phyloP scores from a whole-genome alignment of 1,284 basidiomycete genomes.

The Blastosporella zonata region DNA sequence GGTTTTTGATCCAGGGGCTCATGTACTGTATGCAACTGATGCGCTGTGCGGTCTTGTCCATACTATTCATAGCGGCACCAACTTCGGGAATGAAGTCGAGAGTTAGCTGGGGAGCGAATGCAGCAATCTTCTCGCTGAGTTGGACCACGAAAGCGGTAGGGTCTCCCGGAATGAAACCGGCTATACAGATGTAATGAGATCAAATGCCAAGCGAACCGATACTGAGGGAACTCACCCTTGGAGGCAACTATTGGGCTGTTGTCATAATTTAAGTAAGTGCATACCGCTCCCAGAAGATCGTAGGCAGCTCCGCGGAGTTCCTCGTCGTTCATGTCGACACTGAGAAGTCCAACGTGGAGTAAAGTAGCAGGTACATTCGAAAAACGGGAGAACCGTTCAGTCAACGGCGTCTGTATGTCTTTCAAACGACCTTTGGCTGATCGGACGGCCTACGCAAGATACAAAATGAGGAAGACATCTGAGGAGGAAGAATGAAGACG shows the following conservation, averaged over 20 bases:
- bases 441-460: constrained; percentile 52
- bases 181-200: constrained; percentile 33
- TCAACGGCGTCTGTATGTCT: constrained; percentile 50
- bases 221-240: constrained; percentile 54
- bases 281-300: constrained; percentile 75
- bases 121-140: constrained; percentile 72
- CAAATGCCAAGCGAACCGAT: constrained; percentile 4
- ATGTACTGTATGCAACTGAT: constrained; percentile 78
- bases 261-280: constrained; percentile 76
- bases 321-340: constrained; percentile 70
- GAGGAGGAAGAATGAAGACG: neutral
- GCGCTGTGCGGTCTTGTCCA: constrained; percentile 60
- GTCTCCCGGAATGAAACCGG: constrained; percentile 74
- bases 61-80: constrained; percentile 62
- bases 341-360: constrained; percentile 79
- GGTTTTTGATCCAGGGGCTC: constrained; percentile 83
- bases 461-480: constrained; percentile 7
- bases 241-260: constrained; percentile 63
- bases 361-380: constrained; percentile 83
- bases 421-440: constrained; percentile 67
- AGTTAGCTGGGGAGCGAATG: constrained; percentile 75
- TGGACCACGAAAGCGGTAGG: constrained; percentile 60
- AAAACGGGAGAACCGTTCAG: constrained; percentile 71
- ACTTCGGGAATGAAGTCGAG: constrained; percentile 87
- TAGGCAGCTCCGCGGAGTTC: constrained; percentile 76